Percentiles rank a stretch among this genome's conserved stretches.
These are phyloP conservation scores for Geotrichum ghanense DNA, from an alignment of 805 yeast genomes.

Conservation along the genomic window DNA sequence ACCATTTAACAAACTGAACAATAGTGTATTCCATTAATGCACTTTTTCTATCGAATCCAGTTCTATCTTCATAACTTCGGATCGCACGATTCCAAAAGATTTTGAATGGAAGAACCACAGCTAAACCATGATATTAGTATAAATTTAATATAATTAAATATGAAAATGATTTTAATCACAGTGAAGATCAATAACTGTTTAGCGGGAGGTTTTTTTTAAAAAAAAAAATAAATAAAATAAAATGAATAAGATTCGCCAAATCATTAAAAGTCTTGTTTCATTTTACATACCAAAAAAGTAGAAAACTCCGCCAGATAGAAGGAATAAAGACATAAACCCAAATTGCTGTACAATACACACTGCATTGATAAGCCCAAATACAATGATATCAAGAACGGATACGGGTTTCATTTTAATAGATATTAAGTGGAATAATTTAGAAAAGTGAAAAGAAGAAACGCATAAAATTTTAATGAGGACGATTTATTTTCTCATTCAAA, in stretches of 20 bases:
- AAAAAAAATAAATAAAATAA: too few relatives aligned
- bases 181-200: too few relatives aligned
- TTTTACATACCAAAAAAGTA: not conserved
- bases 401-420: not conserved
- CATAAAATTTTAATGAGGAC: too few relatives aligned
- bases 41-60: slow-evolving; percentile 14
- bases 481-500: too few relatives aligned
- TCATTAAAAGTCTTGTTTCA: too few relatives aligned
- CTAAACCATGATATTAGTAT: too few relatives aligned
- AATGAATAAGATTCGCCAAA: too few relatives aligned
- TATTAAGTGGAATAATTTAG: too few relatives aligned
- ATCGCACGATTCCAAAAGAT: slow-evolving; percentile 15
- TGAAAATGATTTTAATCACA: too few relatives aligned
- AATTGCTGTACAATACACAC: not conserved
- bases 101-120: slow-evolving; percentile 17
- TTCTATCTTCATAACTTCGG: slow-evolving; percentile 17
- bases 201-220: too few relatives aligned
- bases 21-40: slow-evolving; percentile 17
- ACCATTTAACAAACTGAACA: slow-evolving; percentile 17
- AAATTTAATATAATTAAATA: too few relatives aligned
- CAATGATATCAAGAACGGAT: not conserved
- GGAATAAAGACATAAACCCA: not conserved
- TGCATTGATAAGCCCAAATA: not conserved
- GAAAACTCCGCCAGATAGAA: not conserved
- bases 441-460: too few relatives aligned